Conservation (phyloP, 176 grass and related monocot genomes). For the Avena insularis region DNA sequence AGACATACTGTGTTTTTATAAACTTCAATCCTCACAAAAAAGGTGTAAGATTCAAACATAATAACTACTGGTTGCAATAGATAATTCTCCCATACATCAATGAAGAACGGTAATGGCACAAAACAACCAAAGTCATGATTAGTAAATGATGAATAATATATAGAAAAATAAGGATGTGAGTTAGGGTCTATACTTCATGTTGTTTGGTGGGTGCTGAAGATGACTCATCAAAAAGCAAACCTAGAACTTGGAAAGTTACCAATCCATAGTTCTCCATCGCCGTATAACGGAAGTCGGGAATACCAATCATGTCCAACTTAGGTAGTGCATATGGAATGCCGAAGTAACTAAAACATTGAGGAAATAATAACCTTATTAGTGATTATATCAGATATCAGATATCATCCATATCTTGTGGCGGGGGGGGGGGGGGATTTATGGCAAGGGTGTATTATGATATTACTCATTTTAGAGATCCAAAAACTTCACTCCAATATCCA, state of each 20-base stretch:
- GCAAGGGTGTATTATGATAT: background rate
- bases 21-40: background rate
- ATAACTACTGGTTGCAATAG: too few species aligned
- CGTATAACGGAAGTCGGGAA: background rate
- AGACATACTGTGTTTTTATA: background rate
- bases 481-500: background rate
- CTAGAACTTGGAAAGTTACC: background rate
- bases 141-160: background rate
- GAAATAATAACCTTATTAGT: background rate
- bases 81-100: background rate
- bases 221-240: background rate
- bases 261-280: slow-evolving; percentile 7
- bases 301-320: background rate
- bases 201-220: background rate
- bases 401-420: too few species aligned
- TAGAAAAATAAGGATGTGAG: background rate
- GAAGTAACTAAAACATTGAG: background rate
- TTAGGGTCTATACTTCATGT: background rate
- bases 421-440: too few species aligned
- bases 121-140: background rate
- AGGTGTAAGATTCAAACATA: background rate
- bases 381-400: background rate
- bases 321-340: background rate
- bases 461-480: background rate
- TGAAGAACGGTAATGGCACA: background rate